Base-by-base conservation (phyloP, 495 filamentous ascomycete species). In the Penicillium subrubescens region DNA sequence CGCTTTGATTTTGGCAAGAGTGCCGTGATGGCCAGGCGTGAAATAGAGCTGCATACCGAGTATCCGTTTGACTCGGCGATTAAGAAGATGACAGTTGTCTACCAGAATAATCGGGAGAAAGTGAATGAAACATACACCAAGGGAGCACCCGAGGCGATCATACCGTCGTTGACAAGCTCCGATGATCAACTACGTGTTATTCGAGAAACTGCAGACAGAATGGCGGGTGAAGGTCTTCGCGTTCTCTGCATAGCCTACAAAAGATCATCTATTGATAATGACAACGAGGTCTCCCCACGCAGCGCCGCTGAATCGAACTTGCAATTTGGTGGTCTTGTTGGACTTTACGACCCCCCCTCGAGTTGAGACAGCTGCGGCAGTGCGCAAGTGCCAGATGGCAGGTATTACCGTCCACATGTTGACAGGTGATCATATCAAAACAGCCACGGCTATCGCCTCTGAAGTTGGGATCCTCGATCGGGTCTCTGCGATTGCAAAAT, bases 11-110 rank as follows among this genome's bases (percentile, higher is more conserved):
- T 79, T 58, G 88, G 87, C 53, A 86, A 83, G 54, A 86, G 84
- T 64, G 83, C 80, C 61, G 66, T 82, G 2, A 73, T 88, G 14
- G 78, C 82, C 44, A 69, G 75, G 2, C 68, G 79, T 3, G 87
- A 85, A 15, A 89, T 91, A 82, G 80, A 84, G 55, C 87, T 92
- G 64, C 73, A 88, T 17, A 85, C 84, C 39, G 92, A 95, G 73
- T 94, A 91, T 67, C 89, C 90, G 7, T 95, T 95, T 61, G 91
- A 95, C 71, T 91, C 88, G 59, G 82, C 81, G 51, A 89, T 95
- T 79, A 95, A 94, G 79, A 85, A 88, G 58, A 95, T 95, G 92
- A 89, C 90, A 27, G 90, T 92, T 57, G 78, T 93, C 41, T 95
- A 92, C 71, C 65, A 64, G 1, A 74, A 77, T 17, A 27, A 61